Conservation (phyloP, 2,329 filamentous ascomycete genomes). For the Endocalyx cinctus region DNA sequence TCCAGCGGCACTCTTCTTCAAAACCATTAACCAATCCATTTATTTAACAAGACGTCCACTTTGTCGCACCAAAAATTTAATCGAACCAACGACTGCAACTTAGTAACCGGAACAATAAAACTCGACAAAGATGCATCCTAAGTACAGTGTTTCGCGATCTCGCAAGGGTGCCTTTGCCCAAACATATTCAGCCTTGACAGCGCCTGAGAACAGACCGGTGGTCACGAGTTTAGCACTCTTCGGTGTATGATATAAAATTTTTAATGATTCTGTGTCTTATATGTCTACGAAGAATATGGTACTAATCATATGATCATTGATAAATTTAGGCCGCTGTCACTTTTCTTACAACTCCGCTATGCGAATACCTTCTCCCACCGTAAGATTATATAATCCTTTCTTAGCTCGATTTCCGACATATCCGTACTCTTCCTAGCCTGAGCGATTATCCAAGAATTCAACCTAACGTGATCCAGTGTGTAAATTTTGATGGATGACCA, state of each 20-base stretch:
- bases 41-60: too few relatives aligned
- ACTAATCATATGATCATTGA: slow-evolving; percentile 3
- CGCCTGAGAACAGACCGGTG: slow-evolving; percentile 63
- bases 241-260: slow-evolving; percentile 48
- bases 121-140: neutral
- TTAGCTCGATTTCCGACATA: too few relatives aligned
- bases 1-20: neutral
- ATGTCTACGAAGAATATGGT: neutral
- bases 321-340: slow-evolving; percentile 57
- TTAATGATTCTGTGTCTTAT: neutral
- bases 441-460: too few relatives aligned
- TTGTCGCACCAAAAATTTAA: neutral
- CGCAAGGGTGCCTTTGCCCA: slow-evolving; percentile 51
- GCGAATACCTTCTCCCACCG: slow-evolving; percentile 64
- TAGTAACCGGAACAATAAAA: neutral
- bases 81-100: slow-evolving; percentile 1
- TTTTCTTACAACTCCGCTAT: slow-evolving; percentile 63
- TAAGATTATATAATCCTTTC: too few relatives aligned
- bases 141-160: slow-evolving; percentile 27
- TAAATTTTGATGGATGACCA: too few relatives aligned
- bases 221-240: slow-evolving; percentile 65
- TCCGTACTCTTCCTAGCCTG: too few relatives aligned
- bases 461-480: too few relatives aligned
- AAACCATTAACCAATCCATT: neutral
- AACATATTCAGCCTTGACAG: slow-evolving; percentile 59